Base-by-base conservation (phyloP, 306 rosid genomes). In the Acacia melanoxylon region DNA sequence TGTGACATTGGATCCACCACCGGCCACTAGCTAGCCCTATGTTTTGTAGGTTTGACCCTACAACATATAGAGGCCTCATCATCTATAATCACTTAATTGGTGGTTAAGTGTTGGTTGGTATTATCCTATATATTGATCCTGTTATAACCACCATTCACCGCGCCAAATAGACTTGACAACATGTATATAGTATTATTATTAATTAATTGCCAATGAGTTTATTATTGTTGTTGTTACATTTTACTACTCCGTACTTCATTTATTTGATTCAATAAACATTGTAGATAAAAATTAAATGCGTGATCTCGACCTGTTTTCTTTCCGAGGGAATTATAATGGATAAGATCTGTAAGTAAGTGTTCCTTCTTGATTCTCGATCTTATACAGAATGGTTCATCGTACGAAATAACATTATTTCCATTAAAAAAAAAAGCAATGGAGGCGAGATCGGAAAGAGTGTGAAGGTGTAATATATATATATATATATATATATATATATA, bases 1-100 rank as follows among this genome's bases (percentile, higher is more conserved):
- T 1, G 27, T 4, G 42, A 73, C 72, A 52, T 84, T 25, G 85
- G 85, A 79, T 87, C 89, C 88, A 84, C 80, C 75, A 45, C 80
- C n/a, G n/a, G n/a, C n/a, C n/a, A n/a, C n/a, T n/a, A n/a, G n/a
- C n/a, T n/a, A n/a, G n/a, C n/a, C 27, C 35, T 52, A 41, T 45
- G 11, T 9, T 54, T 37, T 54, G 41, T 49, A 15, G 68, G 67
- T 78, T 78, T 68, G 75, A 68, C 75, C 75, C 62, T 68, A 58
- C 27, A 37, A 15, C 9, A 14, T 8, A 14, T 8, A 14, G 19
- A 40, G 44, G 31, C 42, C 24, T 79, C 45, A 48, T 24, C 12
- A 25, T 25, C 40, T 29, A 40, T 46, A 61, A 7, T 49, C 46
- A 54, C 33, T 27, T 63, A 29, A 11, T 63, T 5, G 68, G 17